Evolutionary conservation across 139 green algal species (phyloP).

Genomic region (Edaphochlamys debaryana): DNA sequence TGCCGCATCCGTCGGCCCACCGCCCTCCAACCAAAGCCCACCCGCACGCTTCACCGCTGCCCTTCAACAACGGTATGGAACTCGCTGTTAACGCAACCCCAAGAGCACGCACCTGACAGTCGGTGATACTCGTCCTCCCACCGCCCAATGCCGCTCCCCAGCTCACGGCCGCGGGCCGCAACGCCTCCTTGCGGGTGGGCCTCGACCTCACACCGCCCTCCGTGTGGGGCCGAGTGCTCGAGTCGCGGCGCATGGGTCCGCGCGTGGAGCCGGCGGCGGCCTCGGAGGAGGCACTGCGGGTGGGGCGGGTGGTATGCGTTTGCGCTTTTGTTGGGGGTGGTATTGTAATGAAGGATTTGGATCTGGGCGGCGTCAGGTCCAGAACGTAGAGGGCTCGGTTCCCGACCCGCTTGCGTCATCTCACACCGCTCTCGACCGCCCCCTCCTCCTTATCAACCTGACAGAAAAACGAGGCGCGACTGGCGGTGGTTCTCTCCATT

Average conservation of each 20-base stretch:
- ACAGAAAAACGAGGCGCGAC: not conserved
- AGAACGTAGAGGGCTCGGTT: not conserved
- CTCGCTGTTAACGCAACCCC: not conserved
- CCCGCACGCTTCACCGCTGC: not conserved
- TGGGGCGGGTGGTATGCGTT: not conserved
- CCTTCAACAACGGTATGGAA: not conserved
- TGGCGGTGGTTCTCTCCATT: not conserved
- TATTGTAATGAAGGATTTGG: not conserved
- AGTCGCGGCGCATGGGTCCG: not conserved
- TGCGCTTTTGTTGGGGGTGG: not conserved
- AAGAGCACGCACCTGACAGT: not conserved
- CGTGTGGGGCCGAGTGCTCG: not conserved
- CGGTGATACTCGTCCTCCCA: not conserved
- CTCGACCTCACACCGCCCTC: not conserved
- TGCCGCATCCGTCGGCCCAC: no score
- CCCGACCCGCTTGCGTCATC: no score
- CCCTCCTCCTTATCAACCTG: no score
- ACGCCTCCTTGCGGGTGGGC: not conserved
- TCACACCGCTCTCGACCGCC: no score
- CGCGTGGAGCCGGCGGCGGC: not conserved
- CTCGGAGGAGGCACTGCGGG: not conserved
- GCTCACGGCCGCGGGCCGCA: not conserved
- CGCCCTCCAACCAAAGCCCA: not conserved
- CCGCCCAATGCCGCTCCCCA: not conserved
- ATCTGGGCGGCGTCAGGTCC: not conserved